A percentile compares a stretch with the other conserved stretches of the same genome.
Conservation (phyloP, 805 yeast species). For the Metschnikowia lunata region DNA sequence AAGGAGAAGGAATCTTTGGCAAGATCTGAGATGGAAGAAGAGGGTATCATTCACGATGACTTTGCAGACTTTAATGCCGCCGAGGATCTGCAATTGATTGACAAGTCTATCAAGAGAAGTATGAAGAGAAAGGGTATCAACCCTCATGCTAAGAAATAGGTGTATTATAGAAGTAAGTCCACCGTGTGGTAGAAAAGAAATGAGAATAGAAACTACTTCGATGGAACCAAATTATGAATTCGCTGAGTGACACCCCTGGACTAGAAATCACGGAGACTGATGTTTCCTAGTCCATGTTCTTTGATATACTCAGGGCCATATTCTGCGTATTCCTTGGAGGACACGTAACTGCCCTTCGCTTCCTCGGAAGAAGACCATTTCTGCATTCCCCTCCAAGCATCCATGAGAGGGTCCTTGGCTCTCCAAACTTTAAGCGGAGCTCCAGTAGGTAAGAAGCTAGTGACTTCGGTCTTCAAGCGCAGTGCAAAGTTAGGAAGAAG, state of each 20-base stretch:
- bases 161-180: constrained; percentile 7
- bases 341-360: constrained; percentile 46
- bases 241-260: neutral
- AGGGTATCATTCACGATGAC: constrained; percentile 79
- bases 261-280: constrained; percentile 22
- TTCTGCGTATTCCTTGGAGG: constrained; percentile 77
- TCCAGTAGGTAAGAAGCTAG: constrained; percentile 64
- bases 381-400: constrained; percentile 95
- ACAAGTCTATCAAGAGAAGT: constrained; percentile 59
- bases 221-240: too few species aligned
- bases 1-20: constrained; percentile 78
- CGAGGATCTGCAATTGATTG: constrained; percentile 70
- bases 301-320: constrained; percentile 85
- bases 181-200: too few species aligned
- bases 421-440: constrained; percentile 54
- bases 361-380: constrained; percentile 58
- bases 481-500: constrained; percentile 58
- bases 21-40: constrained; percentile 76
- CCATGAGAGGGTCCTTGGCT: constrained; percentile 67
- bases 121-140: constrained; percentile 70
- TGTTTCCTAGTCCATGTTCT: constrained; percentile 79
- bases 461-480: constrained; percentile 68
- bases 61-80: constrained; percentile 77
- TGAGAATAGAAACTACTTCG: too few species aligned
- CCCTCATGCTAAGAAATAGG: constrained; percentile 43